Percentiles rank a stretch among this genome's conserved stretches.
Conservation (phyloP, 2,329 filamentous ascomycete genomes). For the Xylaria multiplex region DNA sequence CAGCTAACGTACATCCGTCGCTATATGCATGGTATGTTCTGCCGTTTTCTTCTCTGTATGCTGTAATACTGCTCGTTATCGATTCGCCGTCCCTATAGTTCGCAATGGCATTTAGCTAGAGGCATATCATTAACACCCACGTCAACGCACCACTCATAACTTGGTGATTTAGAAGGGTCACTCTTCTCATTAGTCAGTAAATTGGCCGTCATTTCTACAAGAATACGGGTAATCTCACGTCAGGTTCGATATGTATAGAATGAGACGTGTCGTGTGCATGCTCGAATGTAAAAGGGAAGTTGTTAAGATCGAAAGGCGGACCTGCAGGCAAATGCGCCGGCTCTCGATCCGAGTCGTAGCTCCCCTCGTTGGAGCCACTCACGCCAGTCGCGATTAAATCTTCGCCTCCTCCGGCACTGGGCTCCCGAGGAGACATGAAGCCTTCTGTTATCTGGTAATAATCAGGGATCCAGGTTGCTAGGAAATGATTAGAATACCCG, state of each 20-base stretch:
- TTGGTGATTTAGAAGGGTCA: constrained; percentile 29
- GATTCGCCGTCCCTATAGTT: constrained; percentile 40
- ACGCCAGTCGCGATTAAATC: background rate
- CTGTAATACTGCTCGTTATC: constrained; percentile 42
- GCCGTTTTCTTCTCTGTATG: constrained; percentile 48
- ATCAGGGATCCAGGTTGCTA: background rate
- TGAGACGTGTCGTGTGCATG: constrained; percentile 32
- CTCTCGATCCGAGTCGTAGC: constrained; percentile 9
- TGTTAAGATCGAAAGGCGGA: constrained; percentile 35
- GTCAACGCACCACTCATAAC: constrained; percentile 25
- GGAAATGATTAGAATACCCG: background rate
- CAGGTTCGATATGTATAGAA: constrained; percentile 37
- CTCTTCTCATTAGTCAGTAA: constrained; percentile 30
- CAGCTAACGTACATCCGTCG: constrained; percentile 55
- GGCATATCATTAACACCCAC: background rate
- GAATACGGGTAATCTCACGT: constrained; percentile 27
- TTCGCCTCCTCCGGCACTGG: constrained; percentile 11
- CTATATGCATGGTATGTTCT: constrained; percentile 60
- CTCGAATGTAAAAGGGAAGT: constrained; percentile 40
- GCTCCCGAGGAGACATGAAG: constrained; percentile 32
- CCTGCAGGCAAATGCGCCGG: constrained; percentile 2
- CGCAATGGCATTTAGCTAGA: constrained; percentile 3
- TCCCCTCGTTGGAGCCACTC: background rate
- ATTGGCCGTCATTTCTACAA: background rate
- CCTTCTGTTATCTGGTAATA: background rate